Percentiles rank a stretch among this genome's conserved stretches.
Evolutionary conservation across 305 asterid genomes (phyloP).

Genomic region (Striga hermonthica): DNA sequence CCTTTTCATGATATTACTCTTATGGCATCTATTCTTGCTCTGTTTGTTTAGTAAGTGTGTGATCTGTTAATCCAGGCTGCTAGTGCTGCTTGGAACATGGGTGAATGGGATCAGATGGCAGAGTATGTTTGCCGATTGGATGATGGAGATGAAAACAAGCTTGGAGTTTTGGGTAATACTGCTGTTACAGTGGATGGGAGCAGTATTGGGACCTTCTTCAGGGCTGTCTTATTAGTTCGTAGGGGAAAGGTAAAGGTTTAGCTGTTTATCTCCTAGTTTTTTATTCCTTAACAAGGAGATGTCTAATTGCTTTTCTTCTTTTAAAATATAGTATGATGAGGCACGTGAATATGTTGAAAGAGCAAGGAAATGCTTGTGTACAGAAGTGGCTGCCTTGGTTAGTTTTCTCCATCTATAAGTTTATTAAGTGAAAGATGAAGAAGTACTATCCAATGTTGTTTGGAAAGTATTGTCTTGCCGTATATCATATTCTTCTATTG

Average conservation of each 20-base stretch:
- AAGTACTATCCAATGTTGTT: too few relatives aligned
- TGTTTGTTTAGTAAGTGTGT: conserved; percentile 25
- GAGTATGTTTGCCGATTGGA: conserved; percentile 95
- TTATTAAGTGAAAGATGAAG: conserved; percentile 15
- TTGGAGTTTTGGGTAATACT: conserved; percentile 90
- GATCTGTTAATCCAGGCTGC: conserved; percentile 70
- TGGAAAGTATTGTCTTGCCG: conserved; percentile 1
- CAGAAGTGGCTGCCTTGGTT: conserved; percentile 99
- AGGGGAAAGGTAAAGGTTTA: conserved; percentile 68
- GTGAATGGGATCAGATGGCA: conserved; percentile 99
- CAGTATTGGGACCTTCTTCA: conserved; percentile 86
- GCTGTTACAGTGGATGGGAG: conserved; percentile 94
- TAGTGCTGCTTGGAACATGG: conserved; percentile 99
- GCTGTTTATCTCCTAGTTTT: conserved; percentile 24
- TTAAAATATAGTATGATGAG: conserved; percentile 69
- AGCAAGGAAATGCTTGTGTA: conserved; percentile 95
- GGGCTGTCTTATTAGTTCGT: conserved; percentile 93
- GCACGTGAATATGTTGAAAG: conserved; percentile 94
- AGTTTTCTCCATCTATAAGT: conserved; percentile 35
- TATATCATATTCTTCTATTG: conserved; percentile 1
- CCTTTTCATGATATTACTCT: conserved; percentile 2
- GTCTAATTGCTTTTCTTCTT: conserved; percentile 28
- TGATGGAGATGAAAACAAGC: conserved; percentile 97
- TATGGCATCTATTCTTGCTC: conserved; percentile 13
- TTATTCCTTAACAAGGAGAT: conserved; percentile 18